Evolutionary conservation across 306 rosid genomes (phyloP), one percentile per base, ranked within the genome.

Genomic region (Fragaria vesca): DNA sequence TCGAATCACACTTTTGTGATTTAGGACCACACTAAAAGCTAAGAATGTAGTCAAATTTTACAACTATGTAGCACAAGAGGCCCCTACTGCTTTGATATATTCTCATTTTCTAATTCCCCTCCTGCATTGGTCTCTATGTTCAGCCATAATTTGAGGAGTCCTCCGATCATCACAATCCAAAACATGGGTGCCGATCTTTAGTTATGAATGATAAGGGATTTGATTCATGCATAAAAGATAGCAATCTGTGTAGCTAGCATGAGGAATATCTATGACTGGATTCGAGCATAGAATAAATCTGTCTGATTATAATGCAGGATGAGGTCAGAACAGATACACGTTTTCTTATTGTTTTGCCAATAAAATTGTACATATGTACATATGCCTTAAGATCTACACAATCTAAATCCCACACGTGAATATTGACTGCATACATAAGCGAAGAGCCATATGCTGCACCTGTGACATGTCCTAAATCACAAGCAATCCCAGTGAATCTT

Each of bases 31-130:
- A 34, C 78, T 11, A 81, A 78, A 81, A 71, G 80, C 78, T 69
- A 81, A 74, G 15, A 0, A 66, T 46, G 65, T 70, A 74, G 87
- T 84, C 87, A 84, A 70, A 84, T 40, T 84, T 74, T 46, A 62
- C 83, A 47, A 74, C 85, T 78, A 36, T 18, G 62, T 36, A 73
- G 26, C 40, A 45, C 54, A 24, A 68, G 68, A 52, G 24, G 7
- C 46, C 13, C 45, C 36, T 34, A 10, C 68, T 73, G 12, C 3
- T 12, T 21, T 16, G 12, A 5, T 42, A 6, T 21, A 15, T 66
- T 71, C 68, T 77, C 42, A 5, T 69, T 45, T 36, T 32, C 66
- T 48, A 6, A 2, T 24, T 36, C 54, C 18, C n/a, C 30, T 65
- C 4, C 30, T 20, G 46, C 61, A 62, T 52, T 72, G 20, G 47